Percentiles rank a stretch among this genome's conserved stretches.
phyloP scores from a whole-genome alignment of 108 stramenopile species.

The Nitzschia putrida region DNA sequence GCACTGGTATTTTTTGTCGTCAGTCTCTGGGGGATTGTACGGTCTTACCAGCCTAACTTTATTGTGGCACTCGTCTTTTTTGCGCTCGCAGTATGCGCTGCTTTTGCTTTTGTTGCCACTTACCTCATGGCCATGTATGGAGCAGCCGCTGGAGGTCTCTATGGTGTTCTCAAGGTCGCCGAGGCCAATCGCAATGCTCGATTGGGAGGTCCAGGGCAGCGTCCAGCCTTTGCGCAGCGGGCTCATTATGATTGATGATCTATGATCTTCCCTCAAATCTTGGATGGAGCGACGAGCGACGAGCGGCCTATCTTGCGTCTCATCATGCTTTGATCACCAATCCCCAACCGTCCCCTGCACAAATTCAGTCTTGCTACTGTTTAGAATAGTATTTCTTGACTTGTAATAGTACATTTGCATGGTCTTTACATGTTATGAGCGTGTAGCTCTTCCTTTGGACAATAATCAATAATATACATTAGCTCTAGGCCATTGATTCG shows the following conservation, averaged over 20 bases:
- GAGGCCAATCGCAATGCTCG: slow-evolving; percentile 49
- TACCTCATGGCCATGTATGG: slow-evolving; percentile 80
- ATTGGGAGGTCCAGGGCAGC: slow-evolving; percentile 3
- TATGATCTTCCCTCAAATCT: too few relatives aligned
- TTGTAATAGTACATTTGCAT: too few relatives aligned
- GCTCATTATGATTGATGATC: slow-evolving; percentile 19
- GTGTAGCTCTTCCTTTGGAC: too few relatives aligned
- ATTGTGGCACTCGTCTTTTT: slow-evolving; percentile 77
- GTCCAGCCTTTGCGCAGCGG: slow-evolving; percentile 33
- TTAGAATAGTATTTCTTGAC: too few relatives aligned
- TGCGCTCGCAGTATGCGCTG: slow-evolving; percentile 67
- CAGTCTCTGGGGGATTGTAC: slow-evolving; percentile 78
- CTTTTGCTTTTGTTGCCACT: slow-evolving; percentile 82
- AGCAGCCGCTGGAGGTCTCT: slow-evolving; percentile 79
- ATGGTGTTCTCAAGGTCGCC: slow-evolving; percentile 81
- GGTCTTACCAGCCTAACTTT: slow-evolving; percentile 81
- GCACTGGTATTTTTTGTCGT: slow-evolving; percentile 76
- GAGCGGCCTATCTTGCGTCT: too few relatives aligned
- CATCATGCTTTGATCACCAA: too few relatives aligned
- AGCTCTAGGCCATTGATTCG: too few relatives aligned
- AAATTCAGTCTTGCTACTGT: too few relatives aligned
- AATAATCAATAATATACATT: too few relatives aligned
- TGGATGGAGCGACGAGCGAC: too few relatives aligned
- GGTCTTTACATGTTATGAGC: too few relatives aligned
- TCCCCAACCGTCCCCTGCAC: too few relatives aligned